phyloP scores from a whole-genome alignment of 352 stramenopile species.

The Pythium guiyangense region DNA sequence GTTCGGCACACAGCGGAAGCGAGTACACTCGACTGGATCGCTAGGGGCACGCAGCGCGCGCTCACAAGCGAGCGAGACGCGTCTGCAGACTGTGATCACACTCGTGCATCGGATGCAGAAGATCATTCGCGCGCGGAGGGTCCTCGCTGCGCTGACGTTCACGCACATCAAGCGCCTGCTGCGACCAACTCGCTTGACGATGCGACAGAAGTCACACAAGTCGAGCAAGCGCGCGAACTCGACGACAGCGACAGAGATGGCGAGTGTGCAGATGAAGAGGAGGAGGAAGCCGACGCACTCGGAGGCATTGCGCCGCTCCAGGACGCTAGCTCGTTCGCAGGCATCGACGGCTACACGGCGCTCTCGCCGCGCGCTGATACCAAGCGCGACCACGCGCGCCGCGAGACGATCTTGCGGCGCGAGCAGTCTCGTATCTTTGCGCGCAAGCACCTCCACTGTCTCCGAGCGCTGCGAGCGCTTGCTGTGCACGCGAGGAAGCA shows the following conservation, averaged over 20 bases:
- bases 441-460: constrained; percentile 16
- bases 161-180: background rate
- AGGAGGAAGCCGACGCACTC: background rate
- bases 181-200: no score
- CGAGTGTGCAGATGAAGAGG: no score
- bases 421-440: constrained; percentile 13
- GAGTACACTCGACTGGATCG: constrained; percentile 20
- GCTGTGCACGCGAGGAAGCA: constrained; percentile 7
- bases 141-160: constrained; percentile 3
- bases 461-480: constrained; percentile 5
- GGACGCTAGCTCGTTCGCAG: background rate
- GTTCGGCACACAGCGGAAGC: constrained; percentile 6
- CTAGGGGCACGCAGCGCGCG: constrained; percentile 13
- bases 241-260: no score
- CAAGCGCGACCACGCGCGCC: constrained; percentile 6
- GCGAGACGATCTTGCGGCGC: constrained; percentile 6
- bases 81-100: background rate
- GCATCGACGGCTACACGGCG: background rate
- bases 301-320: background rate
- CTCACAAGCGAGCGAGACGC: background rate
- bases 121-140: background rate
- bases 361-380: constrained; percentile 1
- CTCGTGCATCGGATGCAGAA: background rate
- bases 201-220: no score
- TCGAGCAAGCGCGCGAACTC: no score